Percentiles rank a stretch among this genome's conserved stretches.
phyloP scores from a whole-genome alignment of 805 yeast genomes.

The Schwanniomyces yamadae region DNA sequence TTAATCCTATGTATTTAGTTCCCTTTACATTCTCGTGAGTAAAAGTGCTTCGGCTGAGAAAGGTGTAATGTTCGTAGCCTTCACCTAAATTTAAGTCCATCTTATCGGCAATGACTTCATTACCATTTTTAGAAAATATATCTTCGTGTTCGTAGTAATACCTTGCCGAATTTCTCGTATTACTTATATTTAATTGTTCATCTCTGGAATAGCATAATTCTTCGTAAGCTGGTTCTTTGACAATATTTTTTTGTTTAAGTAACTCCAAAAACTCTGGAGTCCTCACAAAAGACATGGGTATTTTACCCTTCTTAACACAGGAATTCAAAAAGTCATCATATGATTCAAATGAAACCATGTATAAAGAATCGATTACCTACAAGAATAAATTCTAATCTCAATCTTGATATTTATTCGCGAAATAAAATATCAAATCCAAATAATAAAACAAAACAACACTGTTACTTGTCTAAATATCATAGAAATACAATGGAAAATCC shows the following conservation, averaged over 20 bases:
- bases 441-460: background rate
- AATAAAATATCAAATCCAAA: background rate
- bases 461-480: background rate
- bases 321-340: slow-evolving; percentile 1
- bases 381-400: background rate
- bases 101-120: background rate
- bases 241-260: slow-evolving; percentile 1
- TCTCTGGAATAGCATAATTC: slow-evolving; percentile 8
- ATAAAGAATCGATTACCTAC: background rate
- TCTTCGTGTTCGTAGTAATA: slow-evolving; percentile 2
- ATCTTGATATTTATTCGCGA: background rate
- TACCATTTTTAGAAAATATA: slow-evolving; percentile 2
- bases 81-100: slow-evolving; percentile 5
- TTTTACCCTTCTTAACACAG: slow-evolving; percentile 5
- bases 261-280: slow-evolving; percentile 4
- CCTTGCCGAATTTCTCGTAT: slow-evolving; percentile 5
- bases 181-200: slow-evolving; percentile 4
- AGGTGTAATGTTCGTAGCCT: slow-evolving; percentile 4
- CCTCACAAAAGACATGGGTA: slow-evolving; percentile 6
- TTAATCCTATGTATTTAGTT: slow-evolving; percentile 7
- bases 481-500: slow-evolving; percentile 73
- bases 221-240: slow-evolving; percentile 6
- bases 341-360: background rate
- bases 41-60: slow-evolving; percentile 3
- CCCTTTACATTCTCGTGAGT: slow-evolving; percentile 7